Conservation (phyloP, 2,329 filamentous ascomycete genomes). For the Fusarium buharicum region DNA sequence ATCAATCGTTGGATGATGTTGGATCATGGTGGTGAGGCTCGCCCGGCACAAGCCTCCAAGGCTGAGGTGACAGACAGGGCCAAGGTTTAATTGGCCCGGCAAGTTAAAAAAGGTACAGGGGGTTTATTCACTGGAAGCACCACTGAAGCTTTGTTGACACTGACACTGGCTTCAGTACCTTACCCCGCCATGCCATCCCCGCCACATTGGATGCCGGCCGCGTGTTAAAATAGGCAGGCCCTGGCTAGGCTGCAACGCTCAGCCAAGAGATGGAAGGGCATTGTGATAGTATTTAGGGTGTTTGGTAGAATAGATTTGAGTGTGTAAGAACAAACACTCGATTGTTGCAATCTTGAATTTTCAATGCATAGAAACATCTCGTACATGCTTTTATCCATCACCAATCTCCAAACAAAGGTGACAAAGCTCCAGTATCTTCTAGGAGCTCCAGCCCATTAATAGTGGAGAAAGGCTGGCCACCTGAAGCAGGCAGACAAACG, state of each 20-base stretch:
- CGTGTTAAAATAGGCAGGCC: constrained; percentile 5
- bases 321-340: background rate
- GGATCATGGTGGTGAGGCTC: constrained; percentile 45
- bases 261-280: background rate
- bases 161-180: constrained; percentile 2
- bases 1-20: constrained; percentile 37
- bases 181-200: constrained; percentile 34
- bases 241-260: constrained; percentile 22
- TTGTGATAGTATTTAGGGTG: too few species aligned
- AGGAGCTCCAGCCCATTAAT: constrained; percentile 39
- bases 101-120: constrained; percentile 9
- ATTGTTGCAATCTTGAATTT: background rate
- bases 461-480: constrained; percentile 33
- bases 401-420: constrained; percentile 10
- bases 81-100: constrained; percentile 24
- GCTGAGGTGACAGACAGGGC: constrained; percentile 31
- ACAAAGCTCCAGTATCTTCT: constrained; percentile 40
- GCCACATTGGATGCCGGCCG: constrained; percentile 31
- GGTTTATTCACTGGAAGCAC: constrained; percentile 14
- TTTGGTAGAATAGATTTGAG: too few species aligned
- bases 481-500: constrained; percentile 26
- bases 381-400: constrained; percentile 1
- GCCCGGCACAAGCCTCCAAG: constrained; percentile 32
- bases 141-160: constrained; percentile 18
- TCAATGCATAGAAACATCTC: constrained; percentile 14